phyloP scores from a whole-genome alignment of 2,329 filamentous ascomycete genomes.

The Arthroderma sp. region DNA sequence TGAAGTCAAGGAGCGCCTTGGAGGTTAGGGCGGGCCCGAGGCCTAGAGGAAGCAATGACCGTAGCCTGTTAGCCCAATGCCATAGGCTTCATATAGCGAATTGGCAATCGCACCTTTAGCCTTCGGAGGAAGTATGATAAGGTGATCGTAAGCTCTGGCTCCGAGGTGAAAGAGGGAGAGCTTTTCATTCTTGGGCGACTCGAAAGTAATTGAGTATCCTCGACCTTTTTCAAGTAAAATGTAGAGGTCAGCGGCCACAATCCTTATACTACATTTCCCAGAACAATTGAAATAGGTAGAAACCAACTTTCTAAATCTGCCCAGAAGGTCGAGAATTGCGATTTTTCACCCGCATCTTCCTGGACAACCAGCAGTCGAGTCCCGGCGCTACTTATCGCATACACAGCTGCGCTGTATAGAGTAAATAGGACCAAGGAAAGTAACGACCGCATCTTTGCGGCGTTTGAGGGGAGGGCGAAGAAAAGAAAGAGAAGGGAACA shows the following conservation, averaged over 20 bases:
- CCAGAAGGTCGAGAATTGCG: slow-evolving; percentile 66
- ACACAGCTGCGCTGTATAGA: slow-evolving; percentile 34
- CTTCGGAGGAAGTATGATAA: slow-evolving; percentile 77
- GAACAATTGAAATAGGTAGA: slow-evolving; percentile 1
- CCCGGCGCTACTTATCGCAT: slow-evolving; percentile 67
- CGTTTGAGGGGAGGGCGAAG: slow-evolving; percentile 14
- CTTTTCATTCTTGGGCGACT: slow-evolving; percentile 67
- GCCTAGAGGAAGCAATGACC: slow-evolving; percentile 38
- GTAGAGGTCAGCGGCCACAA: slow-evolving; percentile 7
- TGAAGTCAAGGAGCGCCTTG: slow-evolving; percentile 73
- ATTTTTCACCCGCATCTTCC: slow-evolving; percentile 70
- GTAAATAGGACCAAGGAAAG: slow-evolving; percentile 57
- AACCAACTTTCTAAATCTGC: slow-evolving; percentile 33
- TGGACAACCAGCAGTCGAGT: slow-evolving; percentile 72
- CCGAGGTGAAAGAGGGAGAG: slow-evolving; percentile 74
- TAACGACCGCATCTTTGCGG: slow-evolving; percentile 56
- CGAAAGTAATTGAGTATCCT: slow-evolving; percentile 67
- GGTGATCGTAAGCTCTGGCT: slow-evolving; percentile 79
- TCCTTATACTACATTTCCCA: not conserved
- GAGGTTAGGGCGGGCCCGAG: slow-evolving; percentile 82
- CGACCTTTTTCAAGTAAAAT: slow-evolving; percentile 44
- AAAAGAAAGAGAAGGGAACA: slow-evolving; percentile 9
- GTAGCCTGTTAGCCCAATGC: not conserved
- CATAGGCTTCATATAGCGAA: not conserved
- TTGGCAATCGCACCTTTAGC: slow-evolving; percentile 56